Conservation (phyloP, 768 basidiomycete species). For the Calocybe gangraenosa region DNA sequence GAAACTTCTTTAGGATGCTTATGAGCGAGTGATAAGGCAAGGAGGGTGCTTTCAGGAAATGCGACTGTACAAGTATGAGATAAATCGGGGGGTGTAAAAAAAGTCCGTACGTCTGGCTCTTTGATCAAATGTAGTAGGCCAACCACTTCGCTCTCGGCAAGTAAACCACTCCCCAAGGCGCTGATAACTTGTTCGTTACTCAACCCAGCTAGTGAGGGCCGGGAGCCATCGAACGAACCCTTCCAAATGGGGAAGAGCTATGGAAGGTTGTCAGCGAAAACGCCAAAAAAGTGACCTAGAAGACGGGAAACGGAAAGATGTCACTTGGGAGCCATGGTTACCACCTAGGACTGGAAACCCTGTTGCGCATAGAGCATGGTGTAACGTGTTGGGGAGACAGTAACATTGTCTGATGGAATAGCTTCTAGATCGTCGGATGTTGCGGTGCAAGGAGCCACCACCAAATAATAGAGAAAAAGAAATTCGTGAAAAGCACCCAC, state of each 20-base stretch:
- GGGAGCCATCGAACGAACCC: conserved; percentile 65
- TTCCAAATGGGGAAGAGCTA: conserved; percentile 81
- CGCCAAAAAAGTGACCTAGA: conserved; percentile 1
- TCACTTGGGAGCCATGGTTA: background rate
- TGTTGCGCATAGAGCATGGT: background rate
- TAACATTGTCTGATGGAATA: background rate
- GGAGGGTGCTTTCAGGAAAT: conserved; percentile 82
- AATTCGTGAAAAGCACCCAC: conserved; percentile 34
- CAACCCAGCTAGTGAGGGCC: conserved; percentile 64
- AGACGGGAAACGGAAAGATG: background rate
- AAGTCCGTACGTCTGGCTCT: conserved; percentile 64
- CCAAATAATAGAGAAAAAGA: conserved; percentile 2
- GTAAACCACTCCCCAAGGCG: conserved; percentile 60
- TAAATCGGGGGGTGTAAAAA: background rate
- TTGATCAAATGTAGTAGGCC: conserved; percentile 66
- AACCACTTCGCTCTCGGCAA: conserved; percentile 64
- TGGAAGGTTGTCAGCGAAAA: conserved; percentile 1
- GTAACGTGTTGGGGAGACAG: background rate
- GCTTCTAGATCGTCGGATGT: no score
- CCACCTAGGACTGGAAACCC: background rate
- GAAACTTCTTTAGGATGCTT: conserved; percentile 75
- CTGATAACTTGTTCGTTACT: conserved; percentile 52
- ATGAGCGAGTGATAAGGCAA: conserved; percentile 79
- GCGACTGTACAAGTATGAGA: conserved; percentile 48
- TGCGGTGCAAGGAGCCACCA: background rate